Base-by-base conservation (phyloP, 2,329 filamentous ascomycete species). In the Huntiella moniliformis region DNA sequence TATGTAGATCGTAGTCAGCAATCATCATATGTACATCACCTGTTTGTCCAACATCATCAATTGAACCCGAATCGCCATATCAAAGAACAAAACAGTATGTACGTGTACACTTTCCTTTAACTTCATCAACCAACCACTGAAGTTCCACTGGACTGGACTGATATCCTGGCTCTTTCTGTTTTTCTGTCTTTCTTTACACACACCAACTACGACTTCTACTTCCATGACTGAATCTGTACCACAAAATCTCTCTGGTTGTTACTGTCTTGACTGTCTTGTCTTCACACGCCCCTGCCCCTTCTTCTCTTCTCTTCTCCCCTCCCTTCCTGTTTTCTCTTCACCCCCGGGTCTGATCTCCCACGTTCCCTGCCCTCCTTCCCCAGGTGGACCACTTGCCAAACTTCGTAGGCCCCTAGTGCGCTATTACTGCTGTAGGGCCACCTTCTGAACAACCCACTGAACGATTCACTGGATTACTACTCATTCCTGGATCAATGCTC, bases 401-500 rank as follows among this genome's bases (percentile, higher is more conserved):
- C 22, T 28, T 28, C 22, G 22, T 28, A 28, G 22, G 22, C 22
- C 22, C 13, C 10, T 34, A 43, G 15, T 18, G 41, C 17, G 28
- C 41, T 43, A 28, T 32, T 28, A n/a, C 40, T 35, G 11, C 10
- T 32, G 28, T 43, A 43, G 12, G 22, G 17, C 12, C 22, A 33
- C 15, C 12, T 32, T 33, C 34, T 8, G 31, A 43, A 34, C n/a
- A n/a, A 16, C 36, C 36, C 36, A 38, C 13, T 15, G 38, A 16
- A 39, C 39, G 28, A 44, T 47, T 41, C 39, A 31, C 37, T 38
- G 34, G 44, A 38, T 46, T 46, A 31, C 35, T 35, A 41, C 22
- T 46, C 33, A 33, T 49, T 49, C 43, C 37, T 36, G 37, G 47
- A 22, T 40, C 16, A 39, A 28, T 42, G 31, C 32, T 47, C 45